Conservation (phyloP, 345 rosid species). For the Murraya koenigii region DNA sequence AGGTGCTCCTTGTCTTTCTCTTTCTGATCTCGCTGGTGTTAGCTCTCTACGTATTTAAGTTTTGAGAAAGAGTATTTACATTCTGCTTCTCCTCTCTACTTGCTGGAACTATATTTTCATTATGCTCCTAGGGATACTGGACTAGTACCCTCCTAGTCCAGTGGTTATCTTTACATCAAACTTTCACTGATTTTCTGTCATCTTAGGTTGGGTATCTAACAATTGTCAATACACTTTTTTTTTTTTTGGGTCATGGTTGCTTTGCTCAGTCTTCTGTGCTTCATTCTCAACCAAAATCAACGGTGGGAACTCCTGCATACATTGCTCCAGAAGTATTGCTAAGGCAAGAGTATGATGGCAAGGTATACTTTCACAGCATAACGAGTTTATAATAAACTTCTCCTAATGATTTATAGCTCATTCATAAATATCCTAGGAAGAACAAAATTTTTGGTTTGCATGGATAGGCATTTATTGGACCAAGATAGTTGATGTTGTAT, state of each 20-base stretch:
- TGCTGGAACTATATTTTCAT: not conserved
- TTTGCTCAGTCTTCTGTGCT: constrained; percentile 76
- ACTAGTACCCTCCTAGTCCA: not conserved
- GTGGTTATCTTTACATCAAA: not conserved
- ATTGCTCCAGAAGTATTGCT: constrained; percentile 93
- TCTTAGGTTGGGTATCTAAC: not conserved
- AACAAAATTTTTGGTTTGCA: not conserved
- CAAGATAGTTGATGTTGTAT: not conserved
- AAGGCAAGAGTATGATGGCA: constrained; percentile 89
- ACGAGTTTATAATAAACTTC: not conserved
- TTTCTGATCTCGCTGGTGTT: not conserved
- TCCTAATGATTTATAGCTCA: not conserved
- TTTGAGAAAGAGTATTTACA: not conserved
- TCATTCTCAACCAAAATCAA: constrained; percentile 95
- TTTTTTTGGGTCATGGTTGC: not conserved
- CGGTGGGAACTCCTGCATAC: constrained; percentile 99
- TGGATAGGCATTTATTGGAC: not conserved
- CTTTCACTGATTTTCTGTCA: not conserved
- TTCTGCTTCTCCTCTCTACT: not conserved
- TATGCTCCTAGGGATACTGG: not conserved
- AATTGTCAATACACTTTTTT: not conserved
- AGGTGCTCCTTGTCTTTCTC: constrained; percentile 45
- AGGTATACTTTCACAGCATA: constrained; percentile 46
- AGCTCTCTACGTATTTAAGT: not conserved
- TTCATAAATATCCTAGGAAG: not conserved